A percentile compares a stretch with the other conserved stretches of the same genome.
phyloP scores from a whole-genome alignment of 306 rosid genomes.

The Sindora glabra region DNA sequence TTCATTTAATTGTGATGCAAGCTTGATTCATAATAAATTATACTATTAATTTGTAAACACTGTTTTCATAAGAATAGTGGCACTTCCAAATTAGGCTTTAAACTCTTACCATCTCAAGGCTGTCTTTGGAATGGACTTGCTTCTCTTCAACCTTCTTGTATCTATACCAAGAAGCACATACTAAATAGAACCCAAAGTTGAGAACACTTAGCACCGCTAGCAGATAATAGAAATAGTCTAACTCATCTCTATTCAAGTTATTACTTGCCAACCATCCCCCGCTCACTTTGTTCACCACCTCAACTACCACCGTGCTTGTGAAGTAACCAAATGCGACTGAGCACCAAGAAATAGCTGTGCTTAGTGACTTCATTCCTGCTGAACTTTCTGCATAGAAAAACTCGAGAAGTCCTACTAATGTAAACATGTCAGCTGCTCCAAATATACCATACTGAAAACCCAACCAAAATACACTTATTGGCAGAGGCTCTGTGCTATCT shows the following conservation, averaged over 20 bases:
- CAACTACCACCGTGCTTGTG: slow-evolving; percentile 47
- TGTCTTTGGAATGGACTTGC: slow-evolving; percentile 14
- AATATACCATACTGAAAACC: slow-evolving; percentile 58
- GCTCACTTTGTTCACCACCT: slow-evolving; percentile 62
- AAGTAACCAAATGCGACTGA: slow-evolving; percentile 36
- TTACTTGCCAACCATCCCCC: slow-evolving; percentile 72
- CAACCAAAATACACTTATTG: slow-evolving; percentile 73
- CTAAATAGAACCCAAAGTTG: slow-evolving; percentile 46
- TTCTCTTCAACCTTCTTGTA: slow-evolving; percentile 55
- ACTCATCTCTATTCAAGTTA: slow-evolving; percentile 54
- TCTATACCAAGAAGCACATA: slow-evolving; percentile 60
- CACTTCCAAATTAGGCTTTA: too few species aligned
- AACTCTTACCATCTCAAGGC: slow-evolving; percentile 10
- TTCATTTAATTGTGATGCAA: too few species aligned
- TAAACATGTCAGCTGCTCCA: slow-evolving; percentile 69
- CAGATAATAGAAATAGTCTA: slow-evolving; percentile 58
- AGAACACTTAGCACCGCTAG: slow-evolving; percentile 43
- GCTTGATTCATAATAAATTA: too few species aligned
- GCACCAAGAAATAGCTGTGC: slow-evolving; percentile 44
- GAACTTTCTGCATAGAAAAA: slow-evolving; percentile 86
- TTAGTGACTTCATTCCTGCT: slow-evolving; percentile 38
- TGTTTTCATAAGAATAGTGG: too few species aligned
- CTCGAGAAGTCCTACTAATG: slow-evolving; percentile 57
- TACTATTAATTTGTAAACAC: too few species aligned
- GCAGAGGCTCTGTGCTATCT: slow-evolving; percentile 48